A percentile compares a stretch with the other conserved stretches of the same genome.
Evolutionary conservation across 441 rosid species (phyloP).

Genomic region (Gossypium aridum): DNA sequence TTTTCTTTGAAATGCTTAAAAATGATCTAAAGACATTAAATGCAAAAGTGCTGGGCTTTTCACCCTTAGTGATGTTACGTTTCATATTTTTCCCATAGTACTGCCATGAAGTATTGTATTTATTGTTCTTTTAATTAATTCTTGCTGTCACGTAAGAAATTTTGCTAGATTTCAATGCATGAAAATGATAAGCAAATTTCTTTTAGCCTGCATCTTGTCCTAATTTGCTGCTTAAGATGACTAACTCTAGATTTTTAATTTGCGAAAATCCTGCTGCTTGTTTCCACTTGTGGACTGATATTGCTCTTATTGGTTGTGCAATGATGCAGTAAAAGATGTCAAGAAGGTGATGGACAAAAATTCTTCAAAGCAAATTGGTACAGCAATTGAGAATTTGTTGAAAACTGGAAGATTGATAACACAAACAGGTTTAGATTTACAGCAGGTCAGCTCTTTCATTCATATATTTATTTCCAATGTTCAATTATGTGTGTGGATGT

Average conservation of each 20-base stretch:
- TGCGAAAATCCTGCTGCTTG: neutral
- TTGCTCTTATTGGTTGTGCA: slow-evolving; percentile 12
- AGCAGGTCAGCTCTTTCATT: slow-evolving; percentile 48
- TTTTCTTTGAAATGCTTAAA: neutral
- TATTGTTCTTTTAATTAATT: neutral
- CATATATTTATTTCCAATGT: slow-evolving; percentile 3
- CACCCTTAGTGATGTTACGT: neutral
- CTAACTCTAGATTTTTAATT: neutral
- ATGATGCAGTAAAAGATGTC: slow-evolving; percentile 51
- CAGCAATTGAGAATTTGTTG: slow-evolving; percentile 63
- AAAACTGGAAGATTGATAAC: slow-evolving; percentile 70
- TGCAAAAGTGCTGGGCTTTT: neutral
- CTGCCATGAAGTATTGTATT: neutral
- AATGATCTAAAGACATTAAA: neutral
- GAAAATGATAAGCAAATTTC: neutral
- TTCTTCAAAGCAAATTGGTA: slow-evolving; percentile 47
- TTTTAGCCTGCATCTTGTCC: neutral
- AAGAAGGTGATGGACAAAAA: slow-evolving; percentile 66
- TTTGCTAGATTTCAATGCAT: neutral
- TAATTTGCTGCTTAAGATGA: neutral
- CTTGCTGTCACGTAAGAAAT: neutral
- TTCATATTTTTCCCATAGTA: neutral
- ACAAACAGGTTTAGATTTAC: slow-evolving; percentile 83
- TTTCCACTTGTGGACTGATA: neutral
- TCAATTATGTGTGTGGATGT: neutral